A percentile compares a stretch with the other conserved stretches of the same genome.
Conservation (phyloP, 2,329 filamentous ascomycete species). For the Bipolaris sorokiniana region DNA sequence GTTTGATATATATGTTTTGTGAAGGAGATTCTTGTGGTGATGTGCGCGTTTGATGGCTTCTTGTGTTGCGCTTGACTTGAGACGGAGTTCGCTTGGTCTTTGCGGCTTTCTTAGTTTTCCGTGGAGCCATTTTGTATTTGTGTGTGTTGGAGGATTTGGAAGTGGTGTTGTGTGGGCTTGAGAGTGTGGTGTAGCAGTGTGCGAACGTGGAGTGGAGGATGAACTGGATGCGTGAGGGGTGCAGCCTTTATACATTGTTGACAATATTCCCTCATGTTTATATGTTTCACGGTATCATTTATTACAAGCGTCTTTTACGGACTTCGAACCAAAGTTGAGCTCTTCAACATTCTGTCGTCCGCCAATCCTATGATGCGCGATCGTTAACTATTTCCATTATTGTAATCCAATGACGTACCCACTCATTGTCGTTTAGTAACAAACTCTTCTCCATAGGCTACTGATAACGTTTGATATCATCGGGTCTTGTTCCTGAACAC, state of each 20-base stretch:
- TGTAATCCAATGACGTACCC: background rate
- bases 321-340: background rate
- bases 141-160: no score
- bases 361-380: background rate
- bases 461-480: background rate
- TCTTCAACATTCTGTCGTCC: background rate
- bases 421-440: background rate
- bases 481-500: no score
- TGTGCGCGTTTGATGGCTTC: no score
- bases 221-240: no score
- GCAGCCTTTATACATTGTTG: background rate
- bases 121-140: no score
- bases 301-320: background rate
- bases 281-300: background rate
- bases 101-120: no score
- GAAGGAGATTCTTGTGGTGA: background rate
- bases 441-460: background rate
- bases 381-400: background rate
- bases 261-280: background rate
- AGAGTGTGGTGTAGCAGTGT: no score
- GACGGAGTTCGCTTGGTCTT: background rate
- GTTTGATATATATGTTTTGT: background rate
- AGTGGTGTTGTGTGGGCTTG: no score
- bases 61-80: no score
- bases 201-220: no score